Conservation (phyloP, 1,139 yeast species). For the Debaryomycetaceae sp. region DNA sequence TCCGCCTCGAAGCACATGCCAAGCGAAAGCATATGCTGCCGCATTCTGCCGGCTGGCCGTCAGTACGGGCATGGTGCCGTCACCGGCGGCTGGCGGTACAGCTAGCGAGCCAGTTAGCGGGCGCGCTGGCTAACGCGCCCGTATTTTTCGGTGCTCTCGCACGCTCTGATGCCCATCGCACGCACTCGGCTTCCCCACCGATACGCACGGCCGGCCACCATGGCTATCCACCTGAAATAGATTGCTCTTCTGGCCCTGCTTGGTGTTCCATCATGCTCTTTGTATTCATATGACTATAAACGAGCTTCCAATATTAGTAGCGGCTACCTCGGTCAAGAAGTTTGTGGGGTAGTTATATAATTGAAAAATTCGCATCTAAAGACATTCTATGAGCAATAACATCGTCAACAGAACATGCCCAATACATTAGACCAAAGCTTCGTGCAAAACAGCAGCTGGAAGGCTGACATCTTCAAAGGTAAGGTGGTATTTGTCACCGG, state of each 20-base stretch:
- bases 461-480: conserved; percentile 68
- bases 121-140: no score
- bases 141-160: neutral
- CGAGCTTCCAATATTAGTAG: no score
- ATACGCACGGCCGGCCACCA: neutral
- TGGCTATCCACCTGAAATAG: no score
- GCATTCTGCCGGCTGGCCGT: no score
- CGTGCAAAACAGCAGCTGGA: conserved; percentile 34
- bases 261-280: no score
- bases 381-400: neutral
- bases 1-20: no score
- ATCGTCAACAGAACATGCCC: neutral
- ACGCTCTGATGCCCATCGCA: neutral
- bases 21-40: no score
- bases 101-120: no score
- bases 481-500: conserved; percentile 94
- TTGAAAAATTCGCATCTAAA: neutral
- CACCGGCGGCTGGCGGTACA: no score
- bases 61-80: no score
- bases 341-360: neutral
- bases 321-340: neutral
- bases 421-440: conserved; percentile 24
- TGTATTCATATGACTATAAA: no score
- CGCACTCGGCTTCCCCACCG: neutral
- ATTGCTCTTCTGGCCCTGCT: no score